Evolutionary conservation across 495 filamentous ascomycete species (phyloP).

Genomic region (Neurospora tetraspora): DNA sequence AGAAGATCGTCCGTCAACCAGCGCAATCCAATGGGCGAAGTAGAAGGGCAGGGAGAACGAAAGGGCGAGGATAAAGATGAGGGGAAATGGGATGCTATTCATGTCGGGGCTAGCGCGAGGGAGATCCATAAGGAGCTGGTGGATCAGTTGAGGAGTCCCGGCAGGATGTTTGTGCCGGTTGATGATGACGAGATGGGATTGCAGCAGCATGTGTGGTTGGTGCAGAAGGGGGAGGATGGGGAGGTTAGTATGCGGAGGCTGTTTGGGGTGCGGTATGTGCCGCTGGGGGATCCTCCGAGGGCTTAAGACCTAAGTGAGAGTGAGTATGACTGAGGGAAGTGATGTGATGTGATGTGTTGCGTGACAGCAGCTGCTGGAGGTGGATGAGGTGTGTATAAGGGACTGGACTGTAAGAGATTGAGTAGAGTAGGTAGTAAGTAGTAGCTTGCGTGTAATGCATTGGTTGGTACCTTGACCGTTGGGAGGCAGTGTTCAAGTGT

Average conservation of each 20-base stretch:
- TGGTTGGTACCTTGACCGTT: neutral
- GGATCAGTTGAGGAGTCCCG: constrained; percentile 69
- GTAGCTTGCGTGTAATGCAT: neutral
- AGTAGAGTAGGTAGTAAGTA: neutral
- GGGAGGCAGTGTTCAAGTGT: neutral
- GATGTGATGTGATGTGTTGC: neutral
- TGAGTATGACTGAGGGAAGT: neutral
- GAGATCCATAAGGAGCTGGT: constrained; percentile 63
- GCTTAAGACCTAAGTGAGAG: neutral
- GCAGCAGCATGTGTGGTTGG: constrained; percentile 74
- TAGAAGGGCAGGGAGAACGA: constrained; percentile 5
- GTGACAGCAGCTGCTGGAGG: neutral
- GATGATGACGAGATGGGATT: constrained; percentile 41
- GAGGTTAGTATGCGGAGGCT: constrained; percentile 61
- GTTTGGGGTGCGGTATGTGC: constrained; percentile 86
- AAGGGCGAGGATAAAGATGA: neutral
- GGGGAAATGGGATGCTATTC: constrained; percentile 72
- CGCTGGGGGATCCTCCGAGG: constrained; percentile 73
- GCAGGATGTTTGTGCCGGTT: constrained; percentile 81
- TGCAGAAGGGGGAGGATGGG: constrained; percentile 80
- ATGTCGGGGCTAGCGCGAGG: constrained; percentile 69
- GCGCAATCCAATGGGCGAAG: constrained; percentile 26
- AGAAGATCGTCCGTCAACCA: too few species aligned
- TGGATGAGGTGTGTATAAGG: neutral
- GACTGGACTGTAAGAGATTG: neutral